These are phyloP conservation scores for Morella rubra DNA, from an alignment of 306 rosid species.

Conservation along the genomic window DNA sequence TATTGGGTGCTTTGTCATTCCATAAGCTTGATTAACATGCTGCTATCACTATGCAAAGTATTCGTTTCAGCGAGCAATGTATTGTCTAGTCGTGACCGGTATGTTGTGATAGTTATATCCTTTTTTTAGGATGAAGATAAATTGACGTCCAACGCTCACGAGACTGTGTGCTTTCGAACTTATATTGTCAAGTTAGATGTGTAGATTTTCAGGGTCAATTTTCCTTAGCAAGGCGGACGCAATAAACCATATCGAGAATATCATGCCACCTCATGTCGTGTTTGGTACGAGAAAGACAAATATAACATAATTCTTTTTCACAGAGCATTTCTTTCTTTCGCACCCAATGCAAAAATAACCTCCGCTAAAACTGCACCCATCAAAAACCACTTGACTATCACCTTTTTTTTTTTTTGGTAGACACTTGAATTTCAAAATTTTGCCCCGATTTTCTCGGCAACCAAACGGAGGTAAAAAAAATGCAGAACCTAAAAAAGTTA, in stretches of 20 bases:
- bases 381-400: neutral
- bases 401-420: too few relatives aligned
- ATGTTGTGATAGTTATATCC: too few relatives aligned
- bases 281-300: neutral
- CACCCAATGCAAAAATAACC: neutral
- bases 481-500: neutral
- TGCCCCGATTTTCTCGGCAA: conserved; percentile 12
- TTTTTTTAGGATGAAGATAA: too few relatives aligned
- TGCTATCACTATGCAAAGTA: neutral
- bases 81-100: neutral
- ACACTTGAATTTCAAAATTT: neutral
- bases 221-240: neutral
- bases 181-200: too few relatives aligned
- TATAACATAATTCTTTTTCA: neutral
- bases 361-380: neutral
- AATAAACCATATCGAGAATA: neutral
- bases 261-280: neutral
- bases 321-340: neutral
- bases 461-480: conserved; percentile 16
- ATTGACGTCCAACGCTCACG: too few relatives aligned
- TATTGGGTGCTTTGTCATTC: neutral
- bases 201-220: neutral
- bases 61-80: neutral
- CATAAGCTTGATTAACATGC: neutral
- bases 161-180: too few relatives aligned